These are phyloP conservation scores for Phalaenopsis aphrodite DNA, from an alignment of 106 monocot genomes.

Conservation along the genomic window DNA sequence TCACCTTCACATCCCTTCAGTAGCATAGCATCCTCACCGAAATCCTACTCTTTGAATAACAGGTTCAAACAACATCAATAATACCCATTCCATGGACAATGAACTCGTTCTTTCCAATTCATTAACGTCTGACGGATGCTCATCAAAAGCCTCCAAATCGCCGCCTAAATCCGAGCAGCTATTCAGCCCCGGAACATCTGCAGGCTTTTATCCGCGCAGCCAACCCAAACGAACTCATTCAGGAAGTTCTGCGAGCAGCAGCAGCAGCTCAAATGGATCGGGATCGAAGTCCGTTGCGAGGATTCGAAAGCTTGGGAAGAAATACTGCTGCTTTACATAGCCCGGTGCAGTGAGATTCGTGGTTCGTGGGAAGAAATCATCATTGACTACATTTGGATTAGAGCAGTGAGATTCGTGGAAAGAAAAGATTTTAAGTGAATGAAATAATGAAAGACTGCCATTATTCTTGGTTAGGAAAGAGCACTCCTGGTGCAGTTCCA, in stretches of 20 bases:
- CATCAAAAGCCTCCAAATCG: not conserved
- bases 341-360: no score
- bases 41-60: not conserved
- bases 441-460: no score
- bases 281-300: slow-evolving; percentile 9
- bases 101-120: not conserved
- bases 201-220: not conserved
- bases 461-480: no score
- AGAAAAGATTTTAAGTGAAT: no score
- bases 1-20: not conserved
- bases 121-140: not conserved
- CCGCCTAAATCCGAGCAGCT: not conserved
- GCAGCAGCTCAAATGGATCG: slow-evolving; percentile 1
- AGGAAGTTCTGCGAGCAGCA: slow-evolving; percentile 10
- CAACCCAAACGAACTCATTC: slow-evolving; percentile 2
- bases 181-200: not conserved
- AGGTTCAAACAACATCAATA: not conserved
- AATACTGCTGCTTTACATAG: slow-evolving; percentile 17
- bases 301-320: slow-evolving; percentile 15
- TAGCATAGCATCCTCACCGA: not conserved
- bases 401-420: no score
- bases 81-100: not conserved
- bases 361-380: no score
- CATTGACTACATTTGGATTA: not conserved
- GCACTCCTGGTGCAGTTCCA: no score